Evolutionary conservation across 805 yeast genomes (phyloP), one percentile per base, ranked within the genome.

Genomic region (Danielia oregonensis): DNA sequence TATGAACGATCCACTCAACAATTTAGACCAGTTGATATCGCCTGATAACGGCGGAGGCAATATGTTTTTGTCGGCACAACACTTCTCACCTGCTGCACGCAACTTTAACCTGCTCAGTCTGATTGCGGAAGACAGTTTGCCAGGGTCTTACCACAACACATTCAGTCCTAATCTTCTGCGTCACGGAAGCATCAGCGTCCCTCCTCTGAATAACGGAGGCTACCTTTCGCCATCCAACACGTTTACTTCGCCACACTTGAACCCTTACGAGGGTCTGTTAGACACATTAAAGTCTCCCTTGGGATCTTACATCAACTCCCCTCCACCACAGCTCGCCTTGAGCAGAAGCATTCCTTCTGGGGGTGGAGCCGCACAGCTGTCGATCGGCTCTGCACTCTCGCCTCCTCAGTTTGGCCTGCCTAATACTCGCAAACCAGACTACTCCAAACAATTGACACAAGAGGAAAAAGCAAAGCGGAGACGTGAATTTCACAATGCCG

Each of bases 401-500:
- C 61, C 61, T 13, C 38, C 26, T 3, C 36, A 39, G 3, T 29
- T 35, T 9, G 35, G 14, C 24, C 47, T 62, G 19, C 25, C 33
- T 26, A 13, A 31, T 17, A 13, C 16, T 13, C 25, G 32, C 27
- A n/a, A 24, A 2, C 21, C 43, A 0, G 37, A 48, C 4, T 52
- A 63, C 6, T 53, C 67, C 3, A 65, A 61, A 36, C 68, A 59
- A 36, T 49, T 68, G 42, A 59, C 74, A 4, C 78, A 77, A 50
- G 94, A 83, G 34, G 87, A 82, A 39, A 84, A 83, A 52, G 57
- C 84, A 35, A 75, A 78, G 41, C 72, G 95, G 43, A 72, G 96
- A 43, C 66, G 95, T 40, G 96, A 88, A 54, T 81, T 87, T 42
- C 97, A 89, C 58, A 89, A 89, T 54, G 96, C 95, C 1, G 97